These are phyloP conservation scores for Pigoraptor vietnamica DNA, from an alignment of 78 protist species.

Conservation along the genomic window DNA sequence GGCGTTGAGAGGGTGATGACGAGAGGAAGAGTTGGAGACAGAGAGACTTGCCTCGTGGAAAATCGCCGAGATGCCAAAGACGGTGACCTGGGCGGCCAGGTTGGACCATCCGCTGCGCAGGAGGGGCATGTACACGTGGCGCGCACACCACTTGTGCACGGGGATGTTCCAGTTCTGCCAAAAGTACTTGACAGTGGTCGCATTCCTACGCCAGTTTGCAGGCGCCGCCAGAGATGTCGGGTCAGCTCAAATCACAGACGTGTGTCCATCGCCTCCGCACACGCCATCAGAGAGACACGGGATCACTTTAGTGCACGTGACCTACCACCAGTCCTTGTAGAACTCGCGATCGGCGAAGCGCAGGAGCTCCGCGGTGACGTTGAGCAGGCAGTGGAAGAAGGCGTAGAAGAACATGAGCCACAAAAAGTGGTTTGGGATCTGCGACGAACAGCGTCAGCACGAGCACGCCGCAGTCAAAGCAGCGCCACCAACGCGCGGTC, in stretches of 20 bases:
- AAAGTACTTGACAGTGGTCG: conserved; percentile 61
- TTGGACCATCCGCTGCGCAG: background rate
- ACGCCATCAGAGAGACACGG: background rate
- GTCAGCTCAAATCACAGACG: too few relatives aligned
- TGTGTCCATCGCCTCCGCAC: too few relatives aligned
- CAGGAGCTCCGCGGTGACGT: conserved; percentile 25
- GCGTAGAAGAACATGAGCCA: conserved; percentile 15
- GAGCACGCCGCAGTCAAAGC: background rate
- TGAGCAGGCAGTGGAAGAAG: conserved; percentile 40
- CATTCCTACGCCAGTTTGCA: conserved; percentile 36
- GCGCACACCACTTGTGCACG: conserved; percentile 70
- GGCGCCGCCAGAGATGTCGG: too few relatives aligned
- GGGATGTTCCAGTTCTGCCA: conserved; percentile 85
- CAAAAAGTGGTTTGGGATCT: background rate
- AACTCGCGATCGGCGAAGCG: conserved; percentile 45
- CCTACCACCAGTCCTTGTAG: conserved; percentile 48
- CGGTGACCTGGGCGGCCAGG: conserved; percentile 24
- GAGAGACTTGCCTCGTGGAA: conserved; percentile 46
- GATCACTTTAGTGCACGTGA: background rate
- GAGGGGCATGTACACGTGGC: conserved; percentile 46
- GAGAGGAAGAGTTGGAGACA: background rate
- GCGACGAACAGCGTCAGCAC: background rate
- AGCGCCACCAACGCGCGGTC: background rate
- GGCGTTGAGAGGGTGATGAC: too few relatives aligned
- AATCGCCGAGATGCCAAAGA: conserved; percentile 64